Evolutionary conservation across 768 basidiomycete genomes (phyloP), one percentile per base, ranked within the genome.

Genomic region (Dioszegia aurantiaca): DNA sequence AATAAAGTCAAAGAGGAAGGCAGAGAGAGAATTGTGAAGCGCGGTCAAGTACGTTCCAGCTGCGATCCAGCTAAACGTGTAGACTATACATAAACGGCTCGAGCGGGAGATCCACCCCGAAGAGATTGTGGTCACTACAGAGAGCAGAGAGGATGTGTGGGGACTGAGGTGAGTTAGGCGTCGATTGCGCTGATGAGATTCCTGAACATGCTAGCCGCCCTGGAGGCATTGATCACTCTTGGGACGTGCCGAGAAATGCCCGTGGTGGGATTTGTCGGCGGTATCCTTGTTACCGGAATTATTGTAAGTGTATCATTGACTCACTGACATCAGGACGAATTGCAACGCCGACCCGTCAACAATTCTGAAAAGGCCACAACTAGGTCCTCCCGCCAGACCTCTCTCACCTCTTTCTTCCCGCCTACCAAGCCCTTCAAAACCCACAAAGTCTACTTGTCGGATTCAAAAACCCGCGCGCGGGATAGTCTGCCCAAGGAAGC

Each of bases 1-100:
- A 61, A 78, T 56, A 75, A 75, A 45, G 55, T 55, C 36, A 69
- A 73, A 21, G 76, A 73, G 1, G 64, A 69, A 12, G 65, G 60
- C 4, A 73, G 74, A 53, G 77, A 78, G 44, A 69, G 66, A 52
- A 69, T 77, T 33, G 71, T 78, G 58, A 60, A 65, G 47, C 54
- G 72, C 46, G 77, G 77, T 3, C 61, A 76, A 56, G 73, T 71
- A 33, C 49, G 72, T 67, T 24, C n/a, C n/a, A n/a, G n/a, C n/a
- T 30, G 9, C 12, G 11, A 40, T 24, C 6, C 2, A n/a, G 33
- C 27, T 33, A 26, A 16, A 10, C 40, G 12, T 33, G n/a, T 55
- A 89, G 86, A 82, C 81, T 23, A 82, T 93, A 3, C 91, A 94
- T 75, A 86, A 86, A 63, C 79, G 81, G 47, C 79, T 94, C 21